These are phyloP conservation scores for Lasiodiplodia citricola DNA, from an alignment of 2,329 filamentous ascomycete genomes.

Conservation along the genomic window DNA sequence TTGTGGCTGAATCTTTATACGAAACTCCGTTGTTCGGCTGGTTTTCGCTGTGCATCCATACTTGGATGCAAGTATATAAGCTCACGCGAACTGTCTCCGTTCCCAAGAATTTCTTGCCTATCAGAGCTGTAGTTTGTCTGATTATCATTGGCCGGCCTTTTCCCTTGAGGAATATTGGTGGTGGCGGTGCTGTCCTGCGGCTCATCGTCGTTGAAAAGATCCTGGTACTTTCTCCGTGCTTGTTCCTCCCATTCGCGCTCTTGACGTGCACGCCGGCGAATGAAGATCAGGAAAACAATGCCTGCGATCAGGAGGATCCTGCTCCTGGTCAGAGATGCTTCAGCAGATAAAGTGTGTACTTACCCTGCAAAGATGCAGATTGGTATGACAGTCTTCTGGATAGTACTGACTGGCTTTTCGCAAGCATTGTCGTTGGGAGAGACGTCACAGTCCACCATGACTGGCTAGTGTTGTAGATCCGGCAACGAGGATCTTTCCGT, in stretches of 20 bases:
- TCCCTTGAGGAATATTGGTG: neutral
- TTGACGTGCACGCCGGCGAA: neutral
- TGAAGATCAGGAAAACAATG: neutral
- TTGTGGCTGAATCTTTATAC: neutral
- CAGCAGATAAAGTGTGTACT: neutral
- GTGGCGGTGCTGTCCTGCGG: neutral
- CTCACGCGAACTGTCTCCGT: neutral
- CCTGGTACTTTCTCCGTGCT: neutral
- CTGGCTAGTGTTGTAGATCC: neutral
- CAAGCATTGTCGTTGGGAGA: neutral
- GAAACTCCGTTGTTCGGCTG: neutral
- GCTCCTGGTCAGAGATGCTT: neutral
- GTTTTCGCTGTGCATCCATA: neutral
- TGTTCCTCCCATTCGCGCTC: neutral
- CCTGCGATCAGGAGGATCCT: neutral
- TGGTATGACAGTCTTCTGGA: neutral
- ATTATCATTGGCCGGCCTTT: neutral
- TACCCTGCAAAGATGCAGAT: neutral
- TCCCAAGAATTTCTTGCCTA: neutral
- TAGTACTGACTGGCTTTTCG: neutral
- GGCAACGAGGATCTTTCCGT: neutral
- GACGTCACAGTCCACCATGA: neutral
- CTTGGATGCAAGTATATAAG: neutral
- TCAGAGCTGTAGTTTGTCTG: neutral
- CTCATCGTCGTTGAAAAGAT: neutral